Evolutionary conservation across 768 basidiomycete species (phyloP).

Genomic region (Mycena crocata): DNA sequence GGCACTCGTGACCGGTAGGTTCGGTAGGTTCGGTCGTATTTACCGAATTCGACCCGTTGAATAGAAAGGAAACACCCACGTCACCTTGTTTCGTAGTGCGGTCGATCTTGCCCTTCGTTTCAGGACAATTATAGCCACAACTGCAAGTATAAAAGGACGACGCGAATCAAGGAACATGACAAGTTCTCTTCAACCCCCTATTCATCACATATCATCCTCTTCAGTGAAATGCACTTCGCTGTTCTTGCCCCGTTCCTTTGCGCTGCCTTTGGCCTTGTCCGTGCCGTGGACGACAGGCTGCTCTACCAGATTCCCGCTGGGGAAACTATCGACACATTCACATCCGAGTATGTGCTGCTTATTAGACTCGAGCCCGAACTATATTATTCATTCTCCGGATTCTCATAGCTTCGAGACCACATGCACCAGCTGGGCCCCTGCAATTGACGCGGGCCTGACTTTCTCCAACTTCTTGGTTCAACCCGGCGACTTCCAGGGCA

Average conservation of each 20-base stretch:
- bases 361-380: not conserved
- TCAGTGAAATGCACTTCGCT: not conserved
- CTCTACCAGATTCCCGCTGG: slow-evolving; percentile 16
- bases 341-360: slow-evolving; percentile 5
- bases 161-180: too few relatives aligned
- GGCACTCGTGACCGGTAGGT: too few relatives aligned
- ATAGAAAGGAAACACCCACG: too few relatives aligned
- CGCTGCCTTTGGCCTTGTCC: slow-evolving; percentile 15
- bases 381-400: not conserved
- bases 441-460: slow-evolving; percentile 7
- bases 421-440: slow-evolving; percentile 12
- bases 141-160: too few relatives aligned
- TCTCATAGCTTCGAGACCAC: slow-evolving; percentile 3
- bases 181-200: too few relatives aligned
- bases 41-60: too few relatives aligned
- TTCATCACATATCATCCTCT: too few relatives aligned
- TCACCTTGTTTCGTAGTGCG: too few relatives aligned
- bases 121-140: too few relatives aligned
- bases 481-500: slow-evolving; percentile 16
- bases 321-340: slow-evolving; percentile 6
- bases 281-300: slow-evolving; percentile 14
- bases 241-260: not conserved
- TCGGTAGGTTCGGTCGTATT: too few relatives aligned
- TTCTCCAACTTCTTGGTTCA: not conserved
- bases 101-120: too few relatives aligned